These are phyloP conservation scores for Tolypocladium paradoxum DNA, from an alignment of 2,329 filamentous ascomycete species.

Conservation along the genomic window DNA sequence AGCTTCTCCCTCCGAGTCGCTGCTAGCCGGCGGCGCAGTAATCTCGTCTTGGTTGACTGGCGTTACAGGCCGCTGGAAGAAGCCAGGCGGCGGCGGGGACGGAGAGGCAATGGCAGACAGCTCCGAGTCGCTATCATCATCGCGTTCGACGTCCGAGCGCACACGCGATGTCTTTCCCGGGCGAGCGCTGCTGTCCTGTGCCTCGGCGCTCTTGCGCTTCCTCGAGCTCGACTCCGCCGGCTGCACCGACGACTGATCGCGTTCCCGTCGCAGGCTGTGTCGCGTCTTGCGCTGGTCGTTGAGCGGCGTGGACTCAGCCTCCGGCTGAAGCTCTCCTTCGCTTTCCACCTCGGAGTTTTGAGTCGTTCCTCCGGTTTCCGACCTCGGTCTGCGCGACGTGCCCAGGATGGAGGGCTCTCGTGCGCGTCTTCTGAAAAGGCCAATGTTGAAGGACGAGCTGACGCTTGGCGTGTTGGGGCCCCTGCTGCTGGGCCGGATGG, in stretches of 20 bases:
- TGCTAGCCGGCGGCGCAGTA: conserved; percentile 45
- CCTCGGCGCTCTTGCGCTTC: conserved; percentile 47
- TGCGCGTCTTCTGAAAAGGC: conserved; percentile 44
- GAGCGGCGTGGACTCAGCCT: conserved; percentile 59
- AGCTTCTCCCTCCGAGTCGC: conserved; percentile 33
- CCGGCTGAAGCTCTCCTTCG: conserved; percentile 44
- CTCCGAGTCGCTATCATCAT: conserved; percentile 25
- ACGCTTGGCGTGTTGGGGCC: conserved; percentile 35
- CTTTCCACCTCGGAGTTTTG: conserved; percentile 25
- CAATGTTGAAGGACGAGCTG: conserved; percentile 43
- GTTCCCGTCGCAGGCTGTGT: conserved; percentile 12
- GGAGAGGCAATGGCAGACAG: conserved; percentile 28
- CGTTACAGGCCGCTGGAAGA: conserved; percentile 24
- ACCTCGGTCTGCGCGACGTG: conserved; percentile 32
- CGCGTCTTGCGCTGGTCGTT: conserved; percentile 30
- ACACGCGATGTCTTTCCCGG: conserved; percentile 25
- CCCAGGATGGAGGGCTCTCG: conserved; percentile 53
- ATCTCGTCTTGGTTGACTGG: conserved; percentile 37
- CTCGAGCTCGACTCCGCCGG: conserved; percentile 24
- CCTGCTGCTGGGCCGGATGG: conserved; percentile 42
- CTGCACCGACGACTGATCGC: conserved; percentile 14
- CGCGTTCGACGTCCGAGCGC: conserved; percentile 10
- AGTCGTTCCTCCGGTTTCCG: conserved; percentile 20
- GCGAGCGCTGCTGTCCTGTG: conserved; percentile 24
- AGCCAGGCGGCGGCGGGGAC: conserved; percentile 14